Conservation (phyloP, 225 moss, liverwort and hornwort genomes). For the Bryum argenteum region DNA sequence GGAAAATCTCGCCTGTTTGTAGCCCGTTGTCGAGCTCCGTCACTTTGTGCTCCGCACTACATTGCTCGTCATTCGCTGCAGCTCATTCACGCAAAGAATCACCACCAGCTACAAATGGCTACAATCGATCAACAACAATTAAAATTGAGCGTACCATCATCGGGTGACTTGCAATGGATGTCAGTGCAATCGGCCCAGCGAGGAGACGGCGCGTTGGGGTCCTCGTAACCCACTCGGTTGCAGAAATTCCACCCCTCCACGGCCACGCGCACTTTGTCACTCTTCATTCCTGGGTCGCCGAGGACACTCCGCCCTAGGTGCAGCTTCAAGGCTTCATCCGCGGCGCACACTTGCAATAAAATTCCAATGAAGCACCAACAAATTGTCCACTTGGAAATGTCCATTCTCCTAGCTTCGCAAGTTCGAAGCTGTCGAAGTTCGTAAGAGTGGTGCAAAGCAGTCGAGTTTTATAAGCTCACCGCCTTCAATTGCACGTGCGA, state of each 20-base stretch:
- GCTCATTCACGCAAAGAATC: constrained; percentile 17
- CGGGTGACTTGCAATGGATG: constrained; percentile 35
- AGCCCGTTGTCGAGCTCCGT: constrained; percentile 63
- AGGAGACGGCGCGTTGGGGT: constrained; percentile 52
- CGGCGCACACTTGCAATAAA: constrained; percentile 6
- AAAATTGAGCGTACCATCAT: constrained; percentile 13
- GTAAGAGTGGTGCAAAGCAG: not conserved
- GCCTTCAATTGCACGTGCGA: not conserved
- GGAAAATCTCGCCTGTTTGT: constrained; percentile 65
- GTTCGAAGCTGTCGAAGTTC: not conserved
- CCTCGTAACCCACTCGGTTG: constrained; percentile 69
- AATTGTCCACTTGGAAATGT: not conserved
- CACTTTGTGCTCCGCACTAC: constrained; percentile 47
- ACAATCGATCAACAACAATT: not conserved
- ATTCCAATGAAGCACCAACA: not conserved
- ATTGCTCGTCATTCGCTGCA: constrained; percentile 7
- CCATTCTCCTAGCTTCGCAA: constrained; percentile 18
- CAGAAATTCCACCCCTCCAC: constrained; percentile 94
- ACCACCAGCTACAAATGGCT: not conserved
- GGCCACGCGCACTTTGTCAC: constrained; percentile 77
- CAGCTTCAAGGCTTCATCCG: constrained; percentile 12
- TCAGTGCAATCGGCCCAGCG: constrained; percentile 98
- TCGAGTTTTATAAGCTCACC: not conserved
- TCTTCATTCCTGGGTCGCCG: constrained; percentile 85
- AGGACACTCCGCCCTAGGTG: constrained; percentile 52